Base-by-base conservation (phyloP, 352 stramenopile genomes). In the Globisporangium camurandrum region DNA sequence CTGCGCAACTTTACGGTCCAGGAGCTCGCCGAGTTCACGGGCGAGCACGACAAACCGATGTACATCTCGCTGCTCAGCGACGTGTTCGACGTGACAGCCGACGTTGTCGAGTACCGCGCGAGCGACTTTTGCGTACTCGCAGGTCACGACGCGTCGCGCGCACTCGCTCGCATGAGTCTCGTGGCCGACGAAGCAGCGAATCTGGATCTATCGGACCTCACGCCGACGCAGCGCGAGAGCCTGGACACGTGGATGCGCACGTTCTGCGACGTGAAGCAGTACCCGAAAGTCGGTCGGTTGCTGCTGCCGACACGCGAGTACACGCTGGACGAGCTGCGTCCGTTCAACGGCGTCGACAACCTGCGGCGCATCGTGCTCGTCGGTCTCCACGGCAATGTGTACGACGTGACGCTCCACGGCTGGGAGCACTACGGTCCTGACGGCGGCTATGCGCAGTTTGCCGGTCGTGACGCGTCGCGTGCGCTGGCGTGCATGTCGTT, bases 401-500 rank as follows among this genome's bases (percentile, higher is more conserved):
- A 95, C 69, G 96, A 99, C 61, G 86, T 97, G 19, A 97, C 87
- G 9, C 59, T 86, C 40, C 90, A 92, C 43, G 82, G 93, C 1
- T 46, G 68, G 14, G 69, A 84, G 26, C 95, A 97, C 64, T 99
- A 99, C 62, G 87, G 86, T 26, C 71, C 84, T 1, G 87, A 80
- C 23, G 83, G 91, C 7, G 66, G 84, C 9, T 99, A 99, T 71
- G 66, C 86, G 42, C 69, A 83, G 45, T 98, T 99, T 68, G 95
- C 92, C 2, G 96, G 96, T 3, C 88, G 82, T 46, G 93, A 98
- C 60, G 94, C 83, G 37, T 96, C 89, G 10, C 67, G 93, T 8
- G 91, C 93, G 12, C 67, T 98, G 20, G 93, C 92, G 24, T 90
- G 94, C 54, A 98, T 98, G 92, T 98, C 90, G 54, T 92, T 98